Percentiles rank a stretch among this genome's conserved stretches.
Evolutionary conservation across 2,329 filamentous ascomycete genomes (phyloP).

Genomic region (Colletotrichum lentis): DNA sequence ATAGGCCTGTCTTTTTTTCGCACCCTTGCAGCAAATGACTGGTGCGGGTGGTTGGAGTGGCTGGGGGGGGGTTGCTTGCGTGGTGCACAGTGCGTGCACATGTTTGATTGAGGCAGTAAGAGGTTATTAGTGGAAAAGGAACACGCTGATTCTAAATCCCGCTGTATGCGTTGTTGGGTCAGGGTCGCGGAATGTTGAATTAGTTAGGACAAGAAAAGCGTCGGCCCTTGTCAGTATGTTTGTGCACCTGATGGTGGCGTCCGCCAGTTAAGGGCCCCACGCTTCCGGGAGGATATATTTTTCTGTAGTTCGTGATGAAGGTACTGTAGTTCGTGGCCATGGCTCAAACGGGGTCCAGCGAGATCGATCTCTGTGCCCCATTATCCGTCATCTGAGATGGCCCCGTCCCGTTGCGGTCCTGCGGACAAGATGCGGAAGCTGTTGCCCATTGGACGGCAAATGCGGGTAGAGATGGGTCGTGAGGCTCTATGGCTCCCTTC

Average conservation of each 20-base stretch:
- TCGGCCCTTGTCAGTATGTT: background rate
- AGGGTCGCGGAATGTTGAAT: constrained; percentile 15
- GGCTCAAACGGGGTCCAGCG: constrained; percentile 32
- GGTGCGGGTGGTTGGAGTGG: constrained; percentile 20
- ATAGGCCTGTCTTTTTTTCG: constrained; percentile 27
- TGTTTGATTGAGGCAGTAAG: background rate
- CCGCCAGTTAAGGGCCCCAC: background rate
- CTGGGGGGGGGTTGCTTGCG: constrained; percentile 24
- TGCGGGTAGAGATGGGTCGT: constrained; percentile 36
- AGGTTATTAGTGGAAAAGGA: constrained; percentile 2
- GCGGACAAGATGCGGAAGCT: constrained; percentile 18
- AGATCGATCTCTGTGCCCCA: constrained; percentile 38
- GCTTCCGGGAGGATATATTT: background rate
- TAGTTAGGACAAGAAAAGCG: background rate
- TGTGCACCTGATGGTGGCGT: background rate
- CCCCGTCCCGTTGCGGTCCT: constrained; percentile 30
- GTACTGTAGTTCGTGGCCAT: constrained; percentile 19
- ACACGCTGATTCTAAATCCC: constrained; percentile 17
- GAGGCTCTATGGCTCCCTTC: constrained; percentile 30
- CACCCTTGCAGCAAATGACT: constrained; percentile 22
- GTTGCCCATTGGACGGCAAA: constrained; percentile 29
- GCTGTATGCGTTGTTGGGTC: constrained; percentile 24
- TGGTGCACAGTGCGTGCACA: constrained; percentile 1
- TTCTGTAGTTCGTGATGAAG: constrained; percentile 1
- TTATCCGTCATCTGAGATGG: constrained; percentile 35